Evolutionary conservation across 2,329 filamentous ascomycete genomes (phyloP).

Genomic region (Alternaria hordeiaustralica): DNA sequence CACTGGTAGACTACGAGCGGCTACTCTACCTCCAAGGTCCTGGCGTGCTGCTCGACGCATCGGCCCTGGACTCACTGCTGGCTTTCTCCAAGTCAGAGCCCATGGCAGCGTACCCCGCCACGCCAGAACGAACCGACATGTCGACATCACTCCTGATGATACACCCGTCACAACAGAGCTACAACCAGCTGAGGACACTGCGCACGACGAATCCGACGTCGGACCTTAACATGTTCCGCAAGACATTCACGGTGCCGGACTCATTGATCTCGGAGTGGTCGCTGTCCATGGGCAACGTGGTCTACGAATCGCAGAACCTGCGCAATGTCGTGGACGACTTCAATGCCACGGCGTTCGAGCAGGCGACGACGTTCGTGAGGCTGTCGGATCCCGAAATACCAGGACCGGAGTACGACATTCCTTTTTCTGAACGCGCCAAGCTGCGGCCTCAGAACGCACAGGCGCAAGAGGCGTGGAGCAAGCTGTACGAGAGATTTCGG

Average conservation of each 20-base stretch:
- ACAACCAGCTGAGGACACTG: conserved; percentile 38
- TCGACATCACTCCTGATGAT: conserved; percentile 49
- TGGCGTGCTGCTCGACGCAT: conserved; percentile 54
- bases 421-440: conserved; percentile 49
- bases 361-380: conserved; percentile 54
- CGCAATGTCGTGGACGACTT: conserved; percentile 45
- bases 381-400: conserved; percentile 57
- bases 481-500: conserved; percentile 57
- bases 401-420: conserved; percentile 59
- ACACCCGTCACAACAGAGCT: conserved; percentile 43
- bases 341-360: conserved; percentile 54
- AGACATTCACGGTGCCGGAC: conserved; percentile 36
- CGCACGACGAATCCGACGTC: conserved; percentile 32
- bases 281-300: conserved; percentile 47
- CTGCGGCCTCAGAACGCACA: conserved; percentile 55
- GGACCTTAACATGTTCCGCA: conserved; percentile 45
- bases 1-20: conserved; percentile 54
- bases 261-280: conserved; percentile 50
- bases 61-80: conserved; percentile 54
- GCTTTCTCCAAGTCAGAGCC: conserved; percentile 49
- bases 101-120: conserved; percentile 45
- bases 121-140: conserved; percentile 36
- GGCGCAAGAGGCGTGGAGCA: conserved; percentile 57
- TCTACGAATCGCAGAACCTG: conserved; percentile 44
- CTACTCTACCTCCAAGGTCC: conserved; percentile 54